These are phyloP conservation scores for Pyricularia pennisetigena DNA, from an alignment of 2,329 filamentous ascomycete genomes.

Conservation along the genomic window DNA sequence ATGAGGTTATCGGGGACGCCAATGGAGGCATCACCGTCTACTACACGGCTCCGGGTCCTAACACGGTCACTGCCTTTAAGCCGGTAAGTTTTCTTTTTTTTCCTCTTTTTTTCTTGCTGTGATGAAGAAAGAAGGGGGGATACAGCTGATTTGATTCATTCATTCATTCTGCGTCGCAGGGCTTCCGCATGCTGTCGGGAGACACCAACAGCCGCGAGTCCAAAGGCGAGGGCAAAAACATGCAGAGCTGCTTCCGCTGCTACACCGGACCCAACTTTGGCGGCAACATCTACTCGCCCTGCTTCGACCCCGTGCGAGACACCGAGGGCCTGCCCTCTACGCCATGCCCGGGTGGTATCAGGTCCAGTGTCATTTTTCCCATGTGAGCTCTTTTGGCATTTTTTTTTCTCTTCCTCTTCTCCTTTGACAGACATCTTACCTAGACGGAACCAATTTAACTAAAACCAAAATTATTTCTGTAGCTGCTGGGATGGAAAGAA, in stretches of 20 bases:
- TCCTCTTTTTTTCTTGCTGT: neutral
- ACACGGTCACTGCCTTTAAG: conserved; percentile 25
- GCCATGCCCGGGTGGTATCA: conserved; percentile 30
- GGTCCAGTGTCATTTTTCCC: conserved; percentile 32
- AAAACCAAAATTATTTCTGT: no score
- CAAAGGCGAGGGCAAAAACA: conserved; percentile 14
- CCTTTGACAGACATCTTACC: no score
- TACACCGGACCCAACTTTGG: conserved; percentile 27
- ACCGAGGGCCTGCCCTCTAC: conserved; percentile 26
- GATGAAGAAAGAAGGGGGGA: no score
- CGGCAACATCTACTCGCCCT: conserved; percentile 27
- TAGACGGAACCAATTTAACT: no score
- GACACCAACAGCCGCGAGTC: conserved; percentile 20
- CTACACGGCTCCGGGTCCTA: conserved; percentile 23
- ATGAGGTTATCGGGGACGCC: conserved; percentile 19
- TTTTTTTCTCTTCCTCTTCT: neutral
- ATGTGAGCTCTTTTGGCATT: conserved; percentile 37
- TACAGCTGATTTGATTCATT: no score
- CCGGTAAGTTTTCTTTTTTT: conserved; percentile 10
- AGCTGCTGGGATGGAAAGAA: conserved; percentile 37
- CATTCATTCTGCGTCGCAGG: conserved; percentile 5
- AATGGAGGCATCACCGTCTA: conserved; percentile 27
- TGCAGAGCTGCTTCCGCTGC: conserved; percentile 27
- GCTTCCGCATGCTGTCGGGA: conserved; percentile 30
- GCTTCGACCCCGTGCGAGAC: conserved; percentile 31